Evolutionary conservation across 176 grass and related monocot species (phyloP), one percentile per base, ranked within the genome.

Genomic region (Avena insularis): DNA sequence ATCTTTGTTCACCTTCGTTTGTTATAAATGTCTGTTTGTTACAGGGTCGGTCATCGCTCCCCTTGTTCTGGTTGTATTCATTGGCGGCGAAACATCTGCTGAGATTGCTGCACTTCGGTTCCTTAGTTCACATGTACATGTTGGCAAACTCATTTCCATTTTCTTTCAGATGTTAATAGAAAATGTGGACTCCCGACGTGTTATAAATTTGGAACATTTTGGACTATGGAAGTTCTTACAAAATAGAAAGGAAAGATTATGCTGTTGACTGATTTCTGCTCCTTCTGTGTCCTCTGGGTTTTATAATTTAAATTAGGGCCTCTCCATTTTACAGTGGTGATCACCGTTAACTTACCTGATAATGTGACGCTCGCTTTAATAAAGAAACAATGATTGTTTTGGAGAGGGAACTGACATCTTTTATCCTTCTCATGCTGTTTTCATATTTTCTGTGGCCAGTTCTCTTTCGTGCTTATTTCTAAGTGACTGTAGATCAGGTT

Each of bases 91-190:
- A 64, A 96, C 97, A 87, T 98, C 91, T 90, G 92, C 92, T 25
- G 94, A 96, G 71, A 94, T 98, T 90, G 94, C 93, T 94, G 94
- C 97, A 19, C 86, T 98, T 78, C 88, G 94, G 12, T 98, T 98
- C 83, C 93, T 98, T 87, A 96, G 94, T 87, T 87, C 92, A 31
- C 94, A 98, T 89, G 97, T 98, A 91, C 2, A 55, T 47, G 33
- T 74, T 58, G 8, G 38, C 40, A 31, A 48, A 78, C 5, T 33
- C 66, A 67, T 56, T 75, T 84, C 5, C 21, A 31, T 57, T 21
- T 73, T 51, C 72, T 73, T 82, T 70, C 17, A 40, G 5, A 85
- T 65, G 38, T 78, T 36, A 20, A 82, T 20, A 78, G 12, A 35
- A 88, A 80, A 67, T 35, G 38, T 40, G 14, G 15, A 21, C 72